Conservation (phyloP, 2,329 filamentous ascomycete genomes). For the Aspergillus aculeatinus region DNA sequence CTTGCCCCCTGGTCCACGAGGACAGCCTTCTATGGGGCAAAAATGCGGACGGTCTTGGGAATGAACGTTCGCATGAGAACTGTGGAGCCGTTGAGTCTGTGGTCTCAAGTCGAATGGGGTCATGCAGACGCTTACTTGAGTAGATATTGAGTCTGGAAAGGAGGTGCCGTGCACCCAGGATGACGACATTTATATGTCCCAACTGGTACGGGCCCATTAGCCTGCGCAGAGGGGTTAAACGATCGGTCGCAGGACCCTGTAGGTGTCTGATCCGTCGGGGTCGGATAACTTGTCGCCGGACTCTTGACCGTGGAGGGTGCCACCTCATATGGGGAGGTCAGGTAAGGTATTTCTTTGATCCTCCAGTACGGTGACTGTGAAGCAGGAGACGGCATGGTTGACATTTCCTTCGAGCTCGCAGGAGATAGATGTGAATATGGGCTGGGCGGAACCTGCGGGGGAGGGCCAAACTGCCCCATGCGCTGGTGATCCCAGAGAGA, state of each 20-base stretch:
- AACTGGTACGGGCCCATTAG: slow-evolving; percentile 27
- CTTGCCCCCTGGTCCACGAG: slow-evolving; percentile 60
- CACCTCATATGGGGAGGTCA: slow-evolving; percentile 30
- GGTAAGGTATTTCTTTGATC: slow-evolving; percentile 28
- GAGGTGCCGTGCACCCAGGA: slow-evolving; percentile 56
- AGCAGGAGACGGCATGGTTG: slow-evolving; percentile 37
- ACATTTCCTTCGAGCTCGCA: slow-evolving; percentile 37
- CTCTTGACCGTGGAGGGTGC: slow-evolving; percentile 34
- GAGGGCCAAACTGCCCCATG: slow-evolving; percentile 29
- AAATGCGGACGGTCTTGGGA: slow-evolving; percentile 63
- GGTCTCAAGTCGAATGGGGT: neutral
- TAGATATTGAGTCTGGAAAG: slow-evolving; percentile 66
- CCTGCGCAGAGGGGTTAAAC: slow-evolving; percentile 22
- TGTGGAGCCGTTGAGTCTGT: slow-evolving; percentile 20
- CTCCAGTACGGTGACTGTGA: slow-evolving; percentile 33
- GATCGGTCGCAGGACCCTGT: slow-evolving; percentile 24
- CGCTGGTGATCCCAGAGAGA: slow-evolving; percentile 32
- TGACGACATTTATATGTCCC: slow-evolving; percentile 54
- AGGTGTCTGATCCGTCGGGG: slow-evolving; percentile 38
- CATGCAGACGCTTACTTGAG: slow-evolving; percentile 53
- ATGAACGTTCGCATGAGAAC: slow-evolving; percentile 60
- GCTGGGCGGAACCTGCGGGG: slow-evolving; percentile 31
- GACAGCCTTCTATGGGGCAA: slow-evolving; percentile 59
- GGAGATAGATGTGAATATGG: slow-evolving; percentile 42
- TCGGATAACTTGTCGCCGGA: slow-evolving; percentile 40